Conservation (phyloP, 345 rosid species). For the Cardamine occulta region DNA sequence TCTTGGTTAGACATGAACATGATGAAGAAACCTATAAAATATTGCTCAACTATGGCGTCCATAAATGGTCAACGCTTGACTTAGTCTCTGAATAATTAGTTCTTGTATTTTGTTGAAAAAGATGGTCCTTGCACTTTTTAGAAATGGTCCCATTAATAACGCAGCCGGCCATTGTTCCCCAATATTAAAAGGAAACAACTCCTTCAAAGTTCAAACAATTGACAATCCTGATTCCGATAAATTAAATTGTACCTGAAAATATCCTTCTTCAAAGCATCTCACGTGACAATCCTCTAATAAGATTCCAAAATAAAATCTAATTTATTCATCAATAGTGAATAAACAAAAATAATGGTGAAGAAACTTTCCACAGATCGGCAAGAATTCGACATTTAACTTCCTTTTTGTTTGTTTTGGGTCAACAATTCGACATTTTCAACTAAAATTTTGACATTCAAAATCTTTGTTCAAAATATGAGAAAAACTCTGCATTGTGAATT, state of each 20-base stretch:
- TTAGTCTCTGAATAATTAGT: not conserved
- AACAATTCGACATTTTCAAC: not conserved
- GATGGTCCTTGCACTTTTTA: not conserved
- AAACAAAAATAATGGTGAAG: not conserved
- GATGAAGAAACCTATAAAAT: no score
- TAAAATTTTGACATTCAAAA: no score
- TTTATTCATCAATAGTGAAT: not conserved
- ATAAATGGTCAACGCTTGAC: no score
- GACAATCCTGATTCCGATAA: not conserved
- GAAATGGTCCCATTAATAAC: not conserved
- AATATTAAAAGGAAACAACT: conserved; percentile 24
- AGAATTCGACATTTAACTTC: not conserved
- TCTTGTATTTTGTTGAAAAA: no score
- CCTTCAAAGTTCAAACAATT: not conserved
- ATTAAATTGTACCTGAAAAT: conserved; percentile 6
- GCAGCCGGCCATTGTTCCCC: conserved; percentile 39
- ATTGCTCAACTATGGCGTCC: no score
- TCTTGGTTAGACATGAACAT: no score
- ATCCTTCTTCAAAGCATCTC: conserved; percentile 12
- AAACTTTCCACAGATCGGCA: conserved; percentile 6
- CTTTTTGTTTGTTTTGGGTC: not conserved
- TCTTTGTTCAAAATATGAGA: not conserved
- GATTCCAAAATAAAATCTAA: not conserved
- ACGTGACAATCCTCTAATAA: conserved; percentile 5
- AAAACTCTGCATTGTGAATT: not conserved